Percentiles rank a stretch among this genome's conserved stretches.
phyloP scores from a whole-genome alignment of 495 filamentous ascomycete genomes.

The Penicillium riverlandense region DNA sequence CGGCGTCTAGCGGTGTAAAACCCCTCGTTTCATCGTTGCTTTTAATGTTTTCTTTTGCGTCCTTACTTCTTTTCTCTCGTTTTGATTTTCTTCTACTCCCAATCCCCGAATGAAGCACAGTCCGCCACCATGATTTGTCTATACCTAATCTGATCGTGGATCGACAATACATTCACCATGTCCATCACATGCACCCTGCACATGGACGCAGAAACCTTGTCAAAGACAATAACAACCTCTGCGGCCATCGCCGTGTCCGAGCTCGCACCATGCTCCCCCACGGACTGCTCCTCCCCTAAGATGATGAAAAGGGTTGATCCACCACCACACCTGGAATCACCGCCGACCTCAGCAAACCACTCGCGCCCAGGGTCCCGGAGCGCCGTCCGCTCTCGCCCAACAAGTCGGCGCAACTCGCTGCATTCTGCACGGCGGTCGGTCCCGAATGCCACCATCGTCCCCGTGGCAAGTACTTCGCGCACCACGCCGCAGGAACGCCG shows the following conservation, averaged over 20 bases:
- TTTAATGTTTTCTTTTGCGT: background rate
- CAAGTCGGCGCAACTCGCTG: slow-evolving; percentile 25
- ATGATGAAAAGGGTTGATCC: slow-evolving; percentile 14
- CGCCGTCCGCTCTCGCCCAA: slow-evolving; percentile 20
- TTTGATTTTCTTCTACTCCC: background rate
- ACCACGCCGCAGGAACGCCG: slow-evolving; percentile 17
- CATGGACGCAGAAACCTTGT: background rate
- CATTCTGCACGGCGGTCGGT: slow-evolving; percentile 23
- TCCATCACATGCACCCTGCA: slow-evolving; percentile 10
- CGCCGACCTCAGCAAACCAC: slow-evolving; percentile 8
- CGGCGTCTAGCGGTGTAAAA: too few relatives aligned
- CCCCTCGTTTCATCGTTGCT: background rate
- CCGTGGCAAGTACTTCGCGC: slow-evolving; percentile 11
- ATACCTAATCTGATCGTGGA: slow-evolving; percentile 10
- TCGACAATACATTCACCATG: slow-evolving; percentile 3
- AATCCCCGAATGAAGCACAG: too few relatives aligned
- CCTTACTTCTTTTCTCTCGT: background rate
- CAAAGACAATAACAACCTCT: too few relatives aligned
- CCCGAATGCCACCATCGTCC: slow-evolving; percentile 21
- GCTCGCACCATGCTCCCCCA: background rate
- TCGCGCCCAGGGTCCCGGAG: slow-evolving; percentile 27
- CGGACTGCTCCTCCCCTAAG: background rate
- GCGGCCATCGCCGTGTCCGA: background rate
- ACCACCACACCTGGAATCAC: background rate
- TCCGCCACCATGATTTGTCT: too few relatives aligned